Conservation (phyloP, 2,329 filamentous ascomycete genomes). For the Ceratocystis destructans region DNA sequence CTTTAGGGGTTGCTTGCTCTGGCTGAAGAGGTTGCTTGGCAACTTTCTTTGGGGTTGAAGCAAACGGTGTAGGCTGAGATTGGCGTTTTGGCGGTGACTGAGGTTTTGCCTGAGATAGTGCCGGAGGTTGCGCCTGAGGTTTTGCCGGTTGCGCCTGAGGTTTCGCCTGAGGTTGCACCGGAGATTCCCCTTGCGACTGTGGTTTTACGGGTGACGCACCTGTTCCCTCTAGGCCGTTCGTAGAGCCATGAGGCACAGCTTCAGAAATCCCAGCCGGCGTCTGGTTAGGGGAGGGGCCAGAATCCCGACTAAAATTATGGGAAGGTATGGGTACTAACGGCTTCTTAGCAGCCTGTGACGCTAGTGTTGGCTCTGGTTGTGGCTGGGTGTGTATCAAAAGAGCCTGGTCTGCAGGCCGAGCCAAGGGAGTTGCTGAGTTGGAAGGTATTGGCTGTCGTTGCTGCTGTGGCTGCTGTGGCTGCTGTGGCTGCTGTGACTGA, state of each 20-base stretch:
- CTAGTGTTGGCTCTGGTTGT: background rate
- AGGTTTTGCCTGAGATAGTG: background rate
- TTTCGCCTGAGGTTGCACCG: background rate
- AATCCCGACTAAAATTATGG: background rate
- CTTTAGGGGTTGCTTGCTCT: background rate
- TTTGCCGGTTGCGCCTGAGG: background rate
- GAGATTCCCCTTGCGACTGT: background rate
- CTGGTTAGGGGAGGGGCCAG: background rate
- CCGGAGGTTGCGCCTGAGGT: background rate
- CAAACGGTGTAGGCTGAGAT: background rate
- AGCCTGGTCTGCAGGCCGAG: background rate
- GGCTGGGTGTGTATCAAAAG: background rate
- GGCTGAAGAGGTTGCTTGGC: background rate
- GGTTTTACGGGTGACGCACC: background rate
- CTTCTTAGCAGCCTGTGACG: background rate
- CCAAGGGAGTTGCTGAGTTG: background rate
- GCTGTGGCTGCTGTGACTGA: background rate
- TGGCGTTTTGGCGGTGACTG: constrained; percentile 1
- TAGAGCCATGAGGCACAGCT: background rate
- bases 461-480: background rate
- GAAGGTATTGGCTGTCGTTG: background rate
- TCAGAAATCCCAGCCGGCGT: background rate
- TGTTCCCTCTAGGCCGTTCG: background rate
- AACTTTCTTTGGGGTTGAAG: background rate
- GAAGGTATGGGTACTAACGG: background rate